Evolutionary conservation across 257 asterid species (phyloP).

Genomic region (Coffea eugenioides): DNA sequence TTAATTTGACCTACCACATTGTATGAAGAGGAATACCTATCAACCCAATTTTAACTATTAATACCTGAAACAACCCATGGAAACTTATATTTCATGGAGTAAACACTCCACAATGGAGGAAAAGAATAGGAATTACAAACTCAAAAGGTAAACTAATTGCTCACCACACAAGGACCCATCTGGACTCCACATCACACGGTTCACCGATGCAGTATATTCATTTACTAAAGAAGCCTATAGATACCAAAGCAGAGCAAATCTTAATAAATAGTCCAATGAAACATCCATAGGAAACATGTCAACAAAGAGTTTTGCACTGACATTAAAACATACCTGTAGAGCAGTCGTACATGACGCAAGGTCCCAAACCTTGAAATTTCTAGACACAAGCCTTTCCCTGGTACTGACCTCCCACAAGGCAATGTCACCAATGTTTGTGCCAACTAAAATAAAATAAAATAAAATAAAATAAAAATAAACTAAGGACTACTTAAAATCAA

Average conservation of each 20-base stretch:
- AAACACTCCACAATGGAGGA: not conserved
- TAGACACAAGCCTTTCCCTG: slow-evolving; percentile 41
- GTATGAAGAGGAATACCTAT: not conserved
- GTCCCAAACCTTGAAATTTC: slow-evolving; percentile 63
- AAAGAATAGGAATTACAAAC: not conserved
- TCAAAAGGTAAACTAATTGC: not conserved
- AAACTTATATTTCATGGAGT: not conserved
- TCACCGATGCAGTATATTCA: slow-evolving; percentile 59
- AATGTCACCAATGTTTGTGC: slow-evolving; percentile 61
- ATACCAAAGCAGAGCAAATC: slow-evolving; percentile 18
- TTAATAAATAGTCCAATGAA: not conserved
- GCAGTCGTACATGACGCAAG: slow-evolving; percentile 45
- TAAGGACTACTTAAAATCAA: slow-evolving; percentile 31
- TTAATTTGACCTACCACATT: not conserved
- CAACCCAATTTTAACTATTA: not conserved
- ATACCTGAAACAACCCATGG: not conserved
- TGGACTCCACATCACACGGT: slow-evolving; percentile 67
- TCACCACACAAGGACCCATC: slow-evolving; percentile 57
- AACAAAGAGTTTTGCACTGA: not conserved
- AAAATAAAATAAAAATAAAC: slow-evolving; percentile 29
- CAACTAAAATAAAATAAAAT: slow-evolving; percentile 19
- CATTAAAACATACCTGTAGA: slow-evolving; percentile 45
- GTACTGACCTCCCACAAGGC: slow-evolving; percentile 59
- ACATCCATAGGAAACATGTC: not conserved
- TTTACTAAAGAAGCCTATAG: slow-evolving; percentile 55